A percentile compares a stretch with the other conserved stretches of the same genome.
These are phyloP conservation scores for Galeopsis tetrahit DNA, from an alignment of 257 asterid genomes.

Conservation along the genomic window DNA sequence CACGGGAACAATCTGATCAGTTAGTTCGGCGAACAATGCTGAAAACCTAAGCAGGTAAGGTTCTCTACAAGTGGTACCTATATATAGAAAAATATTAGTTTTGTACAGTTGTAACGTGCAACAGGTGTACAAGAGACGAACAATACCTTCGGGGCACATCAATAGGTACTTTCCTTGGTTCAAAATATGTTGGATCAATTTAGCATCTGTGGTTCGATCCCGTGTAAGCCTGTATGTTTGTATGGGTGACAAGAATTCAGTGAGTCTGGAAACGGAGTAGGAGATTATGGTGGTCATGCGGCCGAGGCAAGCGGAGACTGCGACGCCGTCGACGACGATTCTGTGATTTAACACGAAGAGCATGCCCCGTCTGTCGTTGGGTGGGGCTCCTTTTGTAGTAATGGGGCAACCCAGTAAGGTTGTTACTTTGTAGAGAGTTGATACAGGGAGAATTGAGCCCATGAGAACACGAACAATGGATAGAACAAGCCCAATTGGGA, in stretches of 20 bases:
- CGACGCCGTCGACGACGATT: constrained; percentile 27
- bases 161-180: constrained; percentile 16
- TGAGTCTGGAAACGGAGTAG: constrained; percentile 33
- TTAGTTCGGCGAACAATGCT: constrained; percentile 41
- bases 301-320: constrained; percentile 31
- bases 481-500: constrained; percentile 40
- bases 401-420: neutral
- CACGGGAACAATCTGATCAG: constrained; percentile 43
- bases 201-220: constrained; percentile 33
- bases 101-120: no score
- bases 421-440: neutral
- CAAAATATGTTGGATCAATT: constrained; percentile 27
- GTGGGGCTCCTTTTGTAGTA: constrained; percentile 37
- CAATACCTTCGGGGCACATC: constrained; percentile 40
- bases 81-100: neutral
- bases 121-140: no score
- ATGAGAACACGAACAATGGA: constrained; percentile 25
- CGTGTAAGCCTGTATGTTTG: constrained; percentile 30
- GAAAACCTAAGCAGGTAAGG: constrained; percentile 46
- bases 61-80: constrained; percentile 44
- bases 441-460: neutral
- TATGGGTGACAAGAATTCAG: constrained; percentile 32
- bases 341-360: constrained; percentile 40
- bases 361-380: constrained; percentile 16
- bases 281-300: constrained; percentile 34